Conservation (phyloP, 2,329 filamentous ascomycete genomes). For the Eutypa lata region DNA sequence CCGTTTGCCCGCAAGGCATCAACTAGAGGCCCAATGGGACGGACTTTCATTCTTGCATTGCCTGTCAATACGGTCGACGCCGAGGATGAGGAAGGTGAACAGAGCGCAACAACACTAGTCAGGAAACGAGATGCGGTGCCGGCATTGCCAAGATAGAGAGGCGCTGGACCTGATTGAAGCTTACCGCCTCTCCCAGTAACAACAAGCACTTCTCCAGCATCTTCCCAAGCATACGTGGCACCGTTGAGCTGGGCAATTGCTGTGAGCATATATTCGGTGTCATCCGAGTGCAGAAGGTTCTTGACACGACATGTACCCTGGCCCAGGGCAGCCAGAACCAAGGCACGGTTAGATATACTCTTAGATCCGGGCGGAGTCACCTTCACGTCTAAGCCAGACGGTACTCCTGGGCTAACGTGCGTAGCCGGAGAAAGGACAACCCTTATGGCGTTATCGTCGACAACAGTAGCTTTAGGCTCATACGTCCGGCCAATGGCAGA, state of each 20-base stretch:
- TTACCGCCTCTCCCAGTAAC: constrained; percentile 89
- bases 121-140: constrained; percentile 94
- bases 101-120: constrained; percentile 85
- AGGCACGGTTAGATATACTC: constrained; percentile 92
- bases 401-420: constrained; percentile 69
- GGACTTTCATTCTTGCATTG: constrained; percentile 92
- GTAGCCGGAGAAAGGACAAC: constrained; percentile 79
- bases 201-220: constrained; percentile 85
- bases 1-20: constrained; percentile 86
- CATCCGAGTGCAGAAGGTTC: constrained; percentile 92
- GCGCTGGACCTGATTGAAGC: constrained; percentile 69
- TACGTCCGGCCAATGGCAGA: constrained; percentile 85
- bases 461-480: constrained; percentile 83
- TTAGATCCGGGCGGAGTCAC: constrained; percentile 94
- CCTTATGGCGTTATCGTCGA: constrained; percentile 81
- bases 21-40: constrained; percentile 89
- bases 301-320: constrained; percentile 82
- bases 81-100: constrained; percentile 60
- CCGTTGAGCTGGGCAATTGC: constrained; percentile 83
- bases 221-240: constrained; percentile 89
- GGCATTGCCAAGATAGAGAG: constrained; percentile 92
- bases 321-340: constrained; percentile 90
- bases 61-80: constrained; percentile 81
- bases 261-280: constrained; percentile 95
- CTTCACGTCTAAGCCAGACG: constrained; percentile 61